A percentile compares a stretch with the other conserved stretches of the same genome.
Conservation (phyloP, 2,329 filamentous ascomycete genomes). For the Aspergillus quadricinctus region DNA sequence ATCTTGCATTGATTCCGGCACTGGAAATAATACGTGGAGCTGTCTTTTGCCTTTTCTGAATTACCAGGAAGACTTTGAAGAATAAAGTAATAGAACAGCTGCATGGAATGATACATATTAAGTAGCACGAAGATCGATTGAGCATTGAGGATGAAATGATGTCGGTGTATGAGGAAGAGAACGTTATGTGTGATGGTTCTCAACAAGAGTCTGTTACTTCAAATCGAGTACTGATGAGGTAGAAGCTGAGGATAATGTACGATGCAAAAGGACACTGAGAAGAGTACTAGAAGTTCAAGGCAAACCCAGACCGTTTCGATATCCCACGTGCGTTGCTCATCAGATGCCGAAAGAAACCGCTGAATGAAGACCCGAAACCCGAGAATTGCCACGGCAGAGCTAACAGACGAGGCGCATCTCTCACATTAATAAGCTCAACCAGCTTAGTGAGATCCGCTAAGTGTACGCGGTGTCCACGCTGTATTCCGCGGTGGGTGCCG, state of each 20-base stretch:
- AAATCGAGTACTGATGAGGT: conserved; percentile 9
- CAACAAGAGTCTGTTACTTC: conserved; percentile 10
- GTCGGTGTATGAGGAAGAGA: neutral
- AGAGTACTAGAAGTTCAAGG: conserved; percentile 16
- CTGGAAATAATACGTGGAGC: neutral
- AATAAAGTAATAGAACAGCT: neutral
- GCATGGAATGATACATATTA: neutral
- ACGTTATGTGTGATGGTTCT: neutral
- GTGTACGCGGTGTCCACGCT: conserved; percentile 25
- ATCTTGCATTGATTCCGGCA: neutral
- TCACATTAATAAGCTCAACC: conserved; percentile 1
- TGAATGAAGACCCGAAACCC: conserved; percentile 17
- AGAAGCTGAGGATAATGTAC: conserved; percentile 12
- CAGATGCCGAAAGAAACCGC: conserved; percentile 18
- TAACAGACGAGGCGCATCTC: conserved; percentile 1
- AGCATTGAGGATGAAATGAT: neutral
- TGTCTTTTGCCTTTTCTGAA: neutral
- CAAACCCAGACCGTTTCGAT: conserved; percentile 15
- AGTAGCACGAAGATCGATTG: neutral
- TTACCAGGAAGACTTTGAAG: neutral
- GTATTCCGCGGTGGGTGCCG: conserved; percentile 25
- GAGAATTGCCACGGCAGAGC: conserved; percentile 8
- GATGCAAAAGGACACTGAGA: conserved; percentile 14
- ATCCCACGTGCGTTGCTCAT: conserved; percentile 19
- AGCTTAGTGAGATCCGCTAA: conserved; percentile 20